phyloP scores from a whole-genome alignment of 108 stramenopile species.

The Skeletonema potamos region DNA sequence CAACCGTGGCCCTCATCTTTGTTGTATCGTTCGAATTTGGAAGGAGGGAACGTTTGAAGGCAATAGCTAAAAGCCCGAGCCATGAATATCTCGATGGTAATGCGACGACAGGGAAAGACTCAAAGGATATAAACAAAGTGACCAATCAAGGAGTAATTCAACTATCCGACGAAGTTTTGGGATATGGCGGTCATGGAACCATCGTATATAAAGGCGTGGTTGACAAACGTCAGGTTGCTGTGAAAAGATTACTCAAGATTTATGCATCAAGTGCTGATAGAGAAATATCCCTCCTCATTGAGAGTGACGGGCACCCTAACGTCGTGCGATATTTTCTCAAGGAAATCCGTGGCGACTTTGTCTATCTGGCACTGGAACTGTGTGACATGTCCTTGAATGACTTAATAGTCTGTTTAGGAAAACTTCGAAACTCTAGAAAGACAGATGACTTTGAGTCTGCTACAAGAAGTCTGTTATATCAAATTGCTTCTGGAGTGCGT shows the following conservation, averaged over 20 bases:
- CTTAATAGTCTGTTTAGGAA: constrained; percentile 65
- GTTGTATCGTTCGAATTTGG: constrained; percentile 86
- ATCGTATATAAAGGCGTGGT: constrained; percentile 92
- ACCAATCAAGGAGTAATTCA: constrained; percentile 62
- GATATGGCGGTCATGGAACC: constrained; percentile 96
- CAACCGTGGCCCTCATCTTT: constrained; percentile 72
- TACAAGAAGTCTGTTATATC: constrained; percentile 60
- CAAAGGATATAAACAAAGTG: constrained; percentile 8
- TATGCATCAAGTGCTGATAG: constrained; percentile 92
- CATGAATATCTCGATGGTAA: constrained; percentile 1
- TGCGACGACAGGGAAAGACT: constrained; percentile 6
- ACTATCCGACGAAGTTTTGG: constrained; percentile 88
- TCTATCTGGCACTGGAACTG: constrained; percentile 93
- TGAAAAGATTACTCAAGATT: constrained; percentile 93
- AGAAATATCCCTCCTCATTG: constrained; percentile 92
- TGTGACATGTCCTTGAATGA: constrained; percentile 91
- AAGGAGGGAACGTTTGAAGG: constrained; percentile 68
- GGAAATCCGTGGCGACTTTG: constrained; percentile 91
- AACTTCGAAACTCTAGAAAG: constrained; percentile 30
- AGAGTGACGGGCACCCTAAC: constrained; percentile 92
- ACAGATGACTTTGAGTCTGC: constrained; percentile 34
- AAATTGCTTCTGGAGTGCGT: constrained; percentile 87
- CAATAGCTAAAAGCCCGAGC: constrained; percentile 28
- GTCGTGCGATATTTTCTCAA: constrained; percentile 90
- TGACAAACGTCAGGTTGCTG: constrained; percentile 90